Conservation (phyloP, 2,329 filamentous ascomycete species). For the Cladophialophora immunda region DNA sequence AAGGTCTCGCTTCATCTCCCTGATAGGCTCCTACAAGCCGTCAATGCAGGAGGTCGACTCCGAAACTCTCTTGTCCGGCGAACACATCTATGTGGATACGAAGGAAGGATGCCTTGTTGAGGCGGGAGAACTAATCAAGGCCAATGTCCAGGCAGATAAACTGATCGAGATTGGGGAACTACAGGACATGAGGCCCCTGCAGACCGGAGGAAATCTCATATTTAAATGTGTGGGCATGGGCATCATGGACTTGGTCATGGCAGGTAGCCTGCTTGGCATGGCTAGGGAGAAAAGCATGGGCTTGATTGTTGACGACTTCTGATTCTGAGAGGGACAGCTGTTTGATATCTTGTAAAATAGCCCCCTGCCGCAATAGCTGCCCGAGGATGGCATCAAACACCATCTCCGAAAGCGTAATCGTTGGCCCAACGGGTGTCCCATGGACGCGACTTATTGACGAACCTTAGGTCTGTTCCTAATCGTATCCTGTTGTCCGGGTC, state of each 20-base stretch:
- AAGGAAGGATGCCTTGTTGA: constrained; percentile 66
- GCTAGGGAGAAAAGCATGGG: constrained; percentile 47
- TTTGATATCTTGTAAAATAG: not conserved
- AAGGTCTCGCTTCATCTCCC: constrained; percentile 57
- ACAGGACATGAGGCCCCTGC: constrained; percentile 37
- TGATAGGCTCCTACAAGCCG: constrained; percentile 65
- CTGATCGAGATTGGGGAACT: constrained; percentile 56
- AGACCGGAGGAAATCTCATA: constrained; percentile 50
- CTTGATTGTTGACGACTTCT: constrained; percentile 50
- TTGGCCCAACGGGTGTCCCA: constrained; percentile 61
- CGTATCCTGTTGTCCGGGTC: constrained; percentile 62
- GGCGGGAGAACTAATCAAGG: constrained; percentile 52
- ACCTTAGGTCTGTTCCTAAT: constrained; percentile 65
- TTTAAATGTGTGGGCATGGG: constrained; percentile 63
- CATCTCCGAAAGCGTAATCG: constrained; percentile 49
- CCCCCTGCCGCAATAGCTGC: not conserved
- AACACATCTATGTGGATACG: constrained; percentile 62
- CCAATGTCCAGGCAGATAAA: constrained; percentile 48
- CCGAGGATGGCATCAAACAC: constrained; percentile 33
- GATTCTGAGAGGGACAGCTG: constrained; percentile 2
- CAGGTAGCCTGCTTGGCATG: constrained; percentile 51
- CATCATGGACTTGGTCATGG: constrained; percentile 60
- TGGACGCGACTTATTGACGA: constrained; percentile 61
- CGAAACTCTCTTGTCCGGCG: constrained; percentile 60
- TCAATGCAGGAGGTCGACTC: constrained; percentile 62